A percentile compares a stretch with the other conserved stretches of the same genome.
phyloP scores from a whole-genome alignment of 1,284 basidiomycete genomes.

The Cutaneotrichosporon dermatis region DNA sequence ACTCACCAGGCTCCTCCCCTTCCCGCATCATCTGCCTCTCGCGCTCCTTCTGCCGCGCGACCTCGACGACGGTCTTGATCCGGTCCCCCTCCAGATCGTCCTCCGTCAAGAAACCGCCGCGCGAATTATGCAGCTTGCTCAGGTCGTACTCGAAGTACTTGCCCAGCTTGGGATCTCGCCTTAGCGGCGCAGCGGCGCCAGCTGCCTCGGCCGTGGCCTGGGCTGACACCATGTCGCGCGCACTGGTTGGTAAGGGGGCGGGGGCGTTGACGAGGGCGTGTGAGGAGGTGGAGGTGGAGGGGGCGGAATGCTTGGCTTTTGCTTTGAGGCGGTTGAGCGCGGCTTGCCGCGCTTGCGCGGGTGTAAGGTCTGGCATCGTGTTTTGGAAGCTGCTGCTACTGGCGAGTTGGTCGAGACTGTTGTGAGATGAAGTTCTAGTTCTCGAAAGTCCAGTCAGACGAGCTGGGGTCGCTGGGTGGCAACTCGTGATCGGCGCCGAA shows the following conservation, averaged over 20 bases:
- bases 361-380: conserved; percentile 25
- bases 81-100: conserved; percentile 55
- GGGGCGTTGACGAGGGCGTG: conserved; percentile 28
- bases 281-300: conserved; percentile 9
- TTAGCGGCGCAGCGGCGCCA: conserved; percentile 27
- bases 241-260: conserved; percentile 26
- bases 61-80: conserved; percentile 61
- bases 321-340: conserved; percentile 49
- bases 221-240: conserved; percentile 41
- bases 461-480: too few relatives aligned
- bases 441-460: too few relatives aligned
- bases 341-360: conserved; percentile 43
- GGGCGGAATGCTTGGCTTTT: conserved; percentile 29
- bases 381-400: background rate
- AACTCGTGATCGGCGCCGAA: too few relatives aligned
- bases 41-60: conserved; percentile 62
- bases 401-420: background rate
- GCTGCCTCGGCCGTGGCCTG: conserved; percentile 24
- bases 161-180: conserved; percentile 45
- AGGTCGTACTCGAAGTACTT: conserved; percentile 94
- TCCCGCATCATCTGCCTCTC: conserved; percentile 67
- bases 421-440: too few relatives aligned
- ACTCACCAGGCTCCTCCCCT: conserved; percentile 64
- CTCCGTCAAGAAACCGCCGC: conserved; percentile 73
- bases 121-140: conserved; percentile 88